A percentile compares a stretch with the other conserved stretches of the same genome.
These are phyloP conservation scores for Fraxinus pennsylvanica DNA, from an alignment of 257 asterid genomes.

Conservation along the genomic window DNA sequence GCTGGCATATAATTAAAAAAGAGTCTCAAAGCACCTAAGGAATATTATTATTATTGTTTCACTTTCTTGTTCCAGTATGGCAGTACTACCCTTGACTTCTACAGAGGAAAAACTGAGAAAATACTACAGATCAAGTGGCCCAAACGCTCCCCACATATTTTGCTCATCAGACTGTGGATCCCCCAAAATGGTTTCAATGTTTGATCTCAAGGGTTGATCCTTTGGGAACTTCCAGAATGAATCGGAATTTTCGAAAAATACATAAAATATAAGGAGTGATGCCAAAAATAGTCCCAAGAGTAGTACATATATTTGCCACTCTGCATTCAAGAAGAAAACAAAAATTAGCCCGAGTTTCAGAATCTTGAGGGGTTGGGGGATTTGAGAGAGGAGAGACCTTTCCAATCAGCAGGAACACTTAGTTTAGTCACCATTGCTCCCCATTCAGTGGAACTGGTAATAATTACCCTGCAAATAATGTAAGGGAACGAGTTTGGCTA, in stretches of 20 bases:
- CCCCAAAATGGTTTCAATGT: conserved; percentile 47
- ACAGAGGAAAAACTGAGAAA: not conserved
- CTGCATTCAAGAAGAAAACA: conserved; percentile 46
- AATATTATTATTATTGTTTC: not conserved
- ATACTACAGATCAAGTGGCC: conserved; percentile 46
- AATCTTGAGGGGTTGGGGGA: not conserved
- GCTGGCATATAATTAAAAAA: not conserved
- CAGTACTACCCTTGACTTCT: not conserved
- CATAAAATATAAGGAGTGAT: conserved; percentile 64
- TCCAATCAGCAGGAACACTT: conserved; percentile 91
- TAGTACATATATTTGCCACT: conserved; percentile 86
- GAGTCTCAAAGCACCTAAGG: not conserved
- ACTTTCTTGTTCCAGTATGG: not conserved
- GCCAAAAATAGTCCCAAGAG: conserved; percentile 86
- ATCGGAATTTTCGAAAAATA: conserved; percentile 81
- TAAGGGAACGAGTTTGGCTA: not conserved
- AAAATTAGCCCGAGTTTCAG: conserved; percentile 13
- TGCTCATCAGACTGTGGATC: conserved; percentile 52
- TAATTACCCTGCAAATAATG: conserved; percentile 60
- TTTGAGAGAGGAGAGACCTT: conserved; percentile 55
- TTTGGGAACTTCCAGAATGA: conserved; percentile 89
- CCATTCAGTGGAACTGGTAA: conserved; percentile 82
- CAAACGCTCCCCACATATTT: conserved; percentile 49
- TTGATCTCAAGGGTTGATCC: conserved; percentile 36
- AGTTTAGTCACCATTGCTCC: conserved; percentile 81